Evolutionary conservation across 345 rosid genomes (phyloP).

Genomic region (Syzygium aqueum): DNA sequence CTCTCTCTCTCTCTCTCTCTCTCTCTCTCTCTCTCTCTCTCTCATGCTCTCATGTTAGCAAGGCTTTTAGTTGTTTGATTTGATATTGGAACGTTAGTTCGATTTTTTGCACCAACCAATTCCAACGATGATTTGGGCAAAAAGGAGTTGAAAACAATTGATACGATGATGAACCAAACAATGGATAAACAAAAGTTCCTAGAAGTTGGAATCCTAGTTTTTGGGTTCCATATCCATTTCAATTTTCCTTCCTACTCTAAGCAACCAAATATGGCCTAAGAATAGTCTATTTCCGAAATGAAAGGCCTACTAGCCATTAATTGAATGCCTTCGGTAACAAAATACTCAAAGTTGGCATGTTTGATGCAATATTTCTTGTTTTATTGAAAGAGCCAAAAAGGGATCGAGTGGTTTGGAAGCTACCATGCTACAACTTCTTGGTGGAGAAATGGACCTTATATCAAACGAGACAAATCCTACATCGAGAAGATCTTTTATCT

Average conservation of each 20-base stretch:
- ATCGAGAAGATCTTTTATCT: not conserved
- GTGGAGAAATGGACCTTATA: not conserved
- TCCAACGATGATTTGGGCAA: not conserved
- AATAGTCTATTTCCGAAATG: not conserved
- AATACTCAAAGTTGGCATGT: not conserved
- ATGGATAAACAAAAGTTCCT: not conserved
- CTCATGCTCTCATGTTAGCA: not conserved
- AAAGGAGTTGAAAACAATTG: not conserved
- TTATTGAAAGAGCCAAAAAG: not conserved
- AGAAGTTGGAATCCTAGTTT: not conserved
- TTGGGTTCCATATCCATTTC: not conserved
- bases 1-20: not conserved
- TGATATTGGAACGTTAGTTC: not conserved
- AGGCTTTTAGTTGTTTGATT: not conserved
- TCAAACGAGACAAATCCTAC: not conserved
- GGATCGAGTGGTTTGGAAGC: not conserved
- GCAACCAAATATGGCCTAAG: not conserved
- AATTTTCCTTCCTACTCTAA: not conserved
- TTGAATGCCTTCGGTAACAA: not conserved
- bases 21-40: not conserved
- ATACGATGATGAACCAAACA: not conserved
- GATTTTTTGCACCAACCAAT: not conserved
- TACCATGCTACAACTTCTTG: not conserved
- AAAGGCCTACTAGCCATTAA: not conserved
- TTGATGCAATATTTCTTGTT: not conserved